Percentiles rank a stretch among this genome's conserved stretches.
Evolutionary conservation across 352 stramenopile genomes (phyloP).

Genomic region (Phytophthora brassicae): DNA sequence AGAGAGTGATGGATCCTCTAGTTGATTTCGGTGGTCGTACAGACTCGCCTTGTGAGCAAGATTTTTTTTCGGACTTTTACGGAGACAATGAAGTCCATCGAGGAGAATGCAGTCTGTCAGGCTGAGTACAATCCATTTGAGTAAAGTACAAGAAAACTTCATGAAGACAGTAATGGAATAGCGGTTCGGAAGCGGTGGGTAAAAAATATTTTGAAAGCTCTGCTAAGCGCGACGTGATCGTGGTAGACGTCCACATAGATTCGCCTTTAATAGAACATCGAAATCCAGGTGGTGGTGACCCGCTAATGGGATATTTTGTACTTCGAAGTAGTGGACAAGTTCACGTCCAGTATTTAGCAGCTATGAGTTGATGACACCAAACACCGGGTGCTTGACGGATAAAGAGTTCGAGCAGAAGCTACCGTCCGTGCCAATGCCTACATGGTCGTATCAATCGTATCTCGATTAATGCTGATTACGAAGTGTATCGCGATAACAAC

Average conservation of each 20-base stretch:
- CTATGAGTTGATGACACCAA: slow-evolving; percentile 4
- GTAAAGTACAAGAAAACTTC: slow-evolving; percentile 15
- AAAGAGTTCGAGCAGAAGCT: slow-evolving; percentile 2
- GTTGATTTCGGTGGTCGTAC: neutral
- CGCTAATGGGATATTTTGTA: slow-evolving; percentile 11
- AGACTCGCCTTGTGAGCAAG: neutral
- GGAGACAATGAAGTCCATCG: slow-evolving; percentile 12
- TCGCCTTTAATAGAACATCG: neutral
- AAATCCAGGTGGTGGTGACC: slow-evolving; percentile 8
- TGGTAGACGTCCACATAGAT: slow-evolving; percentile 10
- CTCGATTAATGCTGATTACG: neutral
- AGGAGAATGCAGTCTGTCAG: slow-evolving; percentile 17
- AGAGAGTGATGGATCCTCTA: no score
- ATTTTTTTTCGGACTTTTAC: slow-evolving; percentile 10
- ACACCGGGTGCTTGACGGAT: neutral
- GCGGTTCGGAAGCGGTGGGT: slow-evolving; percentile 7
- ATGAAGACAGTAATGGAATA: slow-evolving; percentile 29
- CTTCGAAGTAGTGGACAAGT: neutral
- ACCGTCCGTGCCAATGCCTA: neutral
- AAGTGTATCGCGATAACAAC: neutral
- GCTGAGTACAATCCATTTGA: neutral
- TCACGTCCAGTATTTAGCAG: slow-evolving; percentile 22
- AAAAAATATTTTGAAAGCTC: neutral
- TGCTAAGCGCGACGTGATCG: slow-evolving; percentile 8
- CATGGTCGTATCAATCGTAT: slow-evolving; percentile 12